A percentile compares a stretch with the other conserved stretches of the same genome.
phyloP scores from a whole-genome alignment of 352 stramenopile species.

The Phytophthora pini region DNA sequence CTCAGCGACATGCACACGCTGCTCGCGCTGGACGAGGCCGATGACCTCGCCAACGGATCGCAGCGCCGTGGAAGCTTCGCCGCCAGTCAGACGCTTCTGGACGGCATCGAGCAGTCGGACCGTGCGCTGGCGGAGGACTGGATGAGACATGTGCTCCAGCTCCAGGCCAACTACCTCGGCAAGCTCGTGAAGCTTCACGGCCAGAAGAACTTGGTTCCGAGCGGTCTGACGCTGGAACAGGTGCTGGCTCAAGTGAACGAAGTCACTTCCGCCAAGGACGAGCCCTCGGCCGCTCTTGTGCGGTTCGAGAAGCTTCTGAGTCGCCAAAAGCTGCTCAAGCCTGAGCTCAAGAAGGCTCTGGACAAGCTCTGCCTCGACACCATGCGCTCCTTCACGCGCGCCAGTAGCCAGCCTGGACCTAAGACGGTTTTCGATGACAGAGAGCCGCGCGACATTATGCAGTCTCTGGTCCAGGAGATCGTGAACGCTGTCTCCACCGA shows the following conservation, averaged over 20 bases:
- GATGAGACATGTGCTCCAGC: conserved; percentile 50
- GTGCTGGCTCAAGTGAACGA: conserved; percentile 48
- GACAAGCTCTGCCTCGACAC: conserved; percentile 70
- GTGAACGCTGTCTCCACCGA: conserved; percentile 56
- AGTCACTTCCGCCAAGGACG: conserved; percentile 35
- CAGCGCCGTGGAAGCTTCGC: conserved; percentile 37
- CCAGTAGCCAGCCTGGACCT: conserved; percentile 29
- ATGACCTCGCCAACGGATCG: conserved; percentile 18
- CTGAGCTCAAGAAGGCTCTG: conserved; percentile 67
- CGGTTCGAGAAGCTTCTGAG: conserved; percentile 78
- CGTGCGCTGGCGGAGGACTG: conserved; percentile 70
- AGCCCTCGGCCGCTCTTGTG: conserved; percentile 53
- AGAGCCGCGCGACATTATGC: conserved; percentile 68
- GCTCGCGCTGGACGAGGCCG: conserved; percentile 46
- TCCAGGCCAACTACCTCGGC: conserved; percentile 67
- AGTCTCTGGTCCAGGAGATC: conserved; percentile 71
- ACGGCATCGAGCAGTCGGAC: conserved; percentile 57
- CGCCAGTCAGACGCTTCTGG: conserved; percentile 52
- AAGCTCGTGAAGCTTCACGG: conserved; percentile 54
- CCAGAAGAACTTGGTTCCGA: conserved; percentile 44
- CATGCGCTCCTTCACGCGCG: conserved; percentile 57
- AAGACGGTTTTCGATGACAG: conserved; percentile 57
- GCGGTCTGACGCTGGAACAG: conserved; percentile 40
- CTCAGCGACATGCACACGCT: conserved; percentile 59
- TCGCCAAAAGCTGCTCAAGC: conserved; percentile 63